Evolutionary conservation across 176 grass and related monocot species (phyloP), one percentile per base, ranked within the genome.

Genomic region (Rhipidocladum racemiflorum): DNA sequence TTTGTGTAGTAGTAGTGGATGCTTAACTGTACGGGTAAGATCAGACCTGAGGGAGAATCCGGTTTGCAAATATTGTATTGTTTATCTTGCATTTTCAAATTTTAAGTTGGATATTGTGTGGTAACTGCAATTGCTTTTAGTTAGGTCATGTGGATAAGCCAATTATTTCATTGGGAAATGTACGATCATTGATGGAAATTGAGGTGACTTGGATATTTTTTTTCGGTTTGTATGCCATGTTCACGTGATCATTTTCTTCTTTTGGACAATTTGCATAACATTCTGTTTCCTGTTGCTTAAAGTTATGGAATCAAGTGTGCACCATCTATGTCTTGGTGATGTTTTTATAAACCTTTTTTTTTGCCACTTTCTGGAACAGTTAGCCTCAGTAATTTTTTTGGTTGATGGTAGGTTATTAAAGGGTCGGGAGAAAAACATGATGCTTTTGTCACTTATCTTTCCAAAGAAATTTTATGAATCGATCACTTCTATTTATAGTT

Each of bases 401-500:
- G 34, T 44, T 39, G 30, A 23, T 4, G n/a, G 17, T 68, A 56
- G 8, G 7, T 28, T 79, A 68, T 72, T 4, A 38, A 46, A 35
- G 67, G 44, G 39, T 17, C 72, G 13, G n/a, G 14, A 11, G 46
- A 55, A 49, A 15, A 80, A 34, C 60, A 50, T 43, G 51, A 9
- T 71, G 50, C 55, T 68, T 78, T 11, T 53, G 21, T 63, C 53
- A 81, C 7, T 71, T 80, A 61, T n/a, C 27, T 77, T 64, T 32
- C 27, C 44, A 50, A 70, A 35, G 54, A 25, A 70, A 18, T 35
- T 30, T 65, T 70, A 53, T 2, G 6, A 14, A 59, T 60, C 30
- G 9, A 45, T 15, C 53, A 69, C 67, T 59, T 70, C 78, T 57
- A 21, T 54, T 84, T 73, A 49, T 81, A 79, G 68, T 29, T 89